Percentiles rank a stretch among this genome's conserved stretches.
phyloP scores from a whole-genome alignment of 1,284 basidiomycete species.

The Hypsizygus ulmarius region DNA sequence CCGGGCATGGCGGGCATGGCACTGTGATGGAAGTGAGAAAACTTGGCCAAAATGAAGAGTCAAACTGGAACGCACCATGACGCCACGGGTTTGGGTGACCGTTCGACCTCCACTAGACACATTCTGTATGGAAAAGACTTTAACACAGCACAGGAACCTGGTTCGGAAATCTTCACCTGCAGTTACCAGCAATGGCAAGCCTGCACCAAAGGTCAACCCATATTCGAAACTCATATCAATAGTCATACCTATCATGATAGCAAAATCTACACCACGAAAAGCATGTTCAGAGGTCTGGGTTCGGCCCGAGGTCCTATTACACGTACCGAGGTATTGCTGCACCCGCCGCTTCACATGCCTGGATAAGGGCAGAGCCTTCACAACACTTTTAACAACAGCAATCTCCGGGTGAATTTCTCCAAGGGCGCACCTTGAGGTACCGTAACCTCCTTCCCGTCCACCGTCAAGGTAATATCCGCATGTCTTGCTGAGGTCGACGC shows the following conservation, averaged over 20 bases:
- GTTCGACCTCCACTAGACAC: constrained; percentile 97
- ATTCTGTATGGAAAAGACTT: constrained; percentile 48
- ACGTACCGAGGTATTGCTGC: constrained; percentile 71
- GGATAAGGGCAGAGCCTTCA: constrained; percentile 88
- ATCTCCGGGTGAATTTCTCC: not conserved
- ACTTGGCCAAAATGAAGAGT: not conserved
- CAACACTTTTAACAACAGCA: constrained; percentile 16
- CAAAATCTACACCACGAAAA: constrained; percentile 63
- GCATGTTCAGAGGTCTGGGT: constrained; percentile 11
- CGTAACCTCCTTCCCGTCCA: constrained; percentile 92
- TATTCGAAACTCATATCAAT: not conserved
- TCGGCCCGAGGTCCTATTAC: constrained; percentile 15
- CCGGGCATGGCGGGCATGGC: constrained; percentile 99
- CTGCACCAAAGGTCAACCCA: constrained; percentile 30
- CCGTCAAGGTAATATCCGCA: constrained; percentile 85
- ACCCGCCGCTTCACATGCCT: constrained; percentile 91
- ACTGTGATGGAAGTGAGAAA: constrained; percentile 38
- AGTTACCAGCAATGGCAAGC: constrained; percentile 93
- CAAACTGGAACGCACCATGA: constrained; percentile 57
- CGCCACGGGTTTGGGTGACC: constrained; percentile 91
- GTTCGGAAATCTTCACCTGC: constrained; percentile 63
- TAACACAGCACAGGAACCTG: constrained; percentile 9
- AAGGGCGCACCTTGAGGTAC: constrained; percentile 77
- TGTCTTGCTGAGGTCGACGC: constrained; percentile 62
- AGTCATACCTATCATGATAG: constrained; percentile 80